These are phyloP conservation scores for Cyclotella choctawhatcheeana DNA, from an alignment of 108 stramenopile species.

Conservation along the genomic window DNA sequence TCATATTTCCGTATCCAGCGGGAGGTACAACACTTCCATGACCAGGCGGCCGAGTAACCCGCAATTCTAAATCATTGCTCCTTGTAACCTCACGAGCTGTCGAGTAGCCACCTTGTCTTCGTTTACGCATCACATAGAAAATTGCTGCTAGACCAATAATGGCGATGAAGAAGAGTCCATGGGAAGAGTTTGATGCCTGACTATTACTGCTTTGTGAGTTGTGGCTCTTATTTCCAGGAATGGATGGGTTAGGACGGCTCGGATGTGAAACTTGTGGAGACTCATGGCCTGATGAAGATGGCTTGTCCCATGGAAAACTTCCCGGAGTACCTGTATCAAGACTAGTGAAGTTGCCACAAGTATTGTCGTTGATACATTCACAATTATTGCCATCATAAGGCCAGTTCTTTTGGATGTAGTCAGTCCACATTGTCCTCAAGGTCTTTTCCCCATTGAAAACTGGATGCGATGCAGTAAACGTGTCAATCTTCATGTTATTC, in stretches of 20 bases:
- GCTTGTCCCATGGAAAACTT: background rate
- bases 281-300: conserved; percentile 9
- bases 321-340: background rate
- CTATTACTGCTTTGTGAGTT: background rate
- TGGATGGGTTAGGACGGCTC: too few relatives aligned
- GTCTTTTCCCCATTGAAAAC: conserved; percentile 10
- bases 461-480: background rate
- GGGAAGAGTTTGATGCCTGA: background rate
- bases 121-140: background rate
- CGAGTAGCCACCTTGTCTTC: conserved; percentile 2
- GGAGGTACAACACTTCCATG: conserved; percentile 12
- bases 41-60: conserved; percentile 12
- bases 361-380: conserved; percentile 11
- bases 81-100: conserved; percentile 1
- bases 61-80: conserved; percentile 31
- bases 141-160: conserved; percentile 4
- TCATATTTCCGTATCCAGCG: background rate
- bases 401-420: conserved; percentile 22
- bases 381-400: conserved; percentile 40
- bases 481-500: conserved; percentile 11
- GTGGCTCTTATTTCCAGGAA: too few relatives aligned
- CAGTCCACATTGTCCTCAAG: conserved; percentile 30
- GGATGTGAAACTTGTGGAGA: conserved; percentile 18
- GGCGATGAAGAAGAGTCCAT: conserved; percentile 3
- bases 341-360: conserved; percentile 1